Evolutionary conservation across 108 stramenopile genomes (phyloP), one percentile per base, ranked within the genome.

Genomic region (Mediolabrus comicus): DNA sequence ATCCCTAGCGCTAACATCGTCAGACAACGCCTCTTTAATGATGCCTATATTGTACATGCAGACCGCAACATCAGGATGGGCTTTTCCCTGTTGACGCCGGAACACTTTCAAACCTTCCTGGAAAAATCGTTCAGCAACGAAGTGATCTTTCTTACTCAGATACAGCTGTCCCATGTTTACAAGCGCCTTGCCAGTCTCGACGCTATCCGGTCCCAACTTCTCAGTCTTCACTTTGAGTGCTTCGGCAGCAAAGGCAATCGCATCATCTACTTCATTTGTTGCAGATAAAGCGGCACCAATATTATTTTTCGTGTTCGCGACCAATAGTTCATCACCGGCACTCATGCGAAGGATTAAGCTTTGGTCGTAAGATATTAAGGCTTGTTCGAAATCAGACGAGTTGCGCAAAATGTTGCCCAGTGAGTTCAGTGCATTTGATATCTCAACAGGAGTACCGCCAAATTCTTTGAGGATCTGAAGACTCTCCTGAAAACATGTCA

Each of bases 81-180:
- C 62, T 9, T 39, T 30, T 9, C 27, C 16, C 2, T 55, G 19
- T 31, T 38, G 33, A 16, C 16, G 24, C 41, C 56, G 55, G 46
- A 75, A 66, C 25, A 71, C 58, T 77, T 46, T 39, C 12, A 67
- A 58, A 78, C 83, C 87, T 83, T 71, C 71, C 85, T 85, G 62
- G 80, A 67, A 77, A 41, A 72, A 79, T 52, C 32, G 54, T 59
- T 63, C 33, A 1, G 74, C 73, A 22, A 16, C 29, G 10, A 16
- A 5, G 54, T 69, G 38, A 17, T 53, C 22, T 10, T 66, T 43
- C 65, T 75, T 49, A 38, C 41, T 55, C 27, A 81, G 36, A 39
- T 73, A 81, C 14, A 68, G 71, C 54, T 80, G 79, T 10, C 83
- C 83, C 17, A 84, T 55, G 43, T 84, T 79, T 22, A 74, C 61